phyloP scores from a whole-genome alignment of 2,329 filamentous ascomycete genomes.

The Sporothrix brunneoviolacea region DNA sequence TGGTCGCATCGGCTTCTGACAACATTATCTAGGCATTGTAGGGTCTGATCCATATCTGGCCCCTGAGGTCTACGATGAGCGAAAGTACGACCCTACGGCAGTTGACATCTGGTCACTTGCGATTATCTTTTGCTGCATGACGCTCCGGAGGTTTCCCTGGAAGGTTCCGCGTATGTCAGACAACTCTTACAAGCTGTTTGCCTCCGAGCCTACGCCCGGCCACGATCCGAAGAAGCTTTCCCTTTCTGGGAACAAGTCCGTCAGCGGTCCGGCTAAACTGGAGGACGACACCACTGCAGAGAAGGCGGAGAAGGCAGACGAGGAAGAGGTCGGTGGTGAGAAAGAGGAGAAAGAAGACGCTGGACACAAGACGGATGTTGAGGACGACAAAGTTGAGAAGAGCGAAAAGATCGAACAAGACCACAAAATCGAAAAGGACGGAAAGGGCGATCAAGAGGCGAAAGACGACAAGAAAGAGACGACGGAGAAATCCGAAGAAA shows the following conservation, averaged over 20 bases:
- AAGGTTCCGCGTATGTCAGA: conserved; percentile 88
- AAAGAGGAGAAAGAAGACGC: background rate
- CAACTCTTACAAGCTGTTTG: conserved; percentile 91
- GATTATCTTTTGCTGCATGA: conserved; percentile 99
- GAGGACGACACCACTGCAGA: conserved; percentile 34
- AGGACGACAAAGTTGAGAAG: background rate
- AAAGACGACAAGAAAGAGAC: conserved; percentile 17
- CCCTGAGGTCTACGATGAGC: conserved; percentile 90
- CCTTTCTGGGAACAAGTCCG: conserved; percentile 42
- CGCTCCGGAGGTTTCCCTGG: conserved; percentile 89
- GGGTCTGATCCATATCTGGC: conserved; percentile 91
- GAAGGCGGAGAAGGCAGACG: background rate
- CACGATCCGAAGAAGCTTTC: conserved; percentile 52
- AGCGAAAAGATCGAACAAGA: conserved; percentile 4
- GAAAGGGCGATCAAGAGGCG: conserved; percentile 7
- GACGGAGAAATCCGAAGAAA: conserved; percentile 21
- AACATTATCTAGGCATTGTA: conserved; percentile 48
- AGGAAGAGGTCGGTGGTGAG: background rate
- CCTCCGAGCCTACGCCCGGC: conserved; percentile 73
- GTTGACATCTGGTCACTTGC: conserved; percentile 97
- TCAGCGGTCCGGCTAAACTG: conserved; percentile 53
- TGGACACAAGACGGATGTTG: background rate
- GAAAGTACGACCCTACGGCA: conserved; percentile 87
- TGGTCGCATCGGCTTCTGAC: background rate
- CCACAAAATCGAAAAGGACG: conserved; percentile 13